Percentiles rank a stretch among this genome's conserved stretches.
Evolutionary conservation across 257 asterid species (phyloP).

Genomic region (Solanum paucissectum): DNA sequence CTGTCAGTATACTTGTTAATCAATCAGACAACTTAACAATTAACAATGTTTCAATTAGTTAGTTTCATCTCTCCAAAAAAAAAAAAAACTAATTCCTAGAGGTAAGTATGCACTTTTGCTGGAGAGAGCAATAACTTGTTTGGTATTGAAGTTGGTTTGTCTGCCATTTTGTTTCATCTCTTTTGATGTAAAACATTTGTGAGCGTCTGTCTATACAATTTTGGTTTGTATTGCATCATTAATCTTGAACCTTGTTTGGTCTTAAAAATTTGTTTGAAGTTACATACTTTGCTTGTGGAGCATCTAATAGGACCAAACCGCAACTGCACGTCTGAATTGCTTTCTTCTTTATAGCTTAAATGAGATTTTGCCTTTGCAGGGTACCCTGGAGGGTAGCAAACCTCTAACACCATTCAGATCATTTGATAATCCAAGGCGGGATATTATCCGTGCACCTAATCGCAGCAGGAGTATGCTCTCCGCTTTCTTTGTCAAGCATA

Average conservation of each 20-base stretch:
- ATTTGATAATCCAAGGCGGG: conserved; percentile 26
- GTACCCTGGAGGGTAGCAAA: conserved; percentile 36
- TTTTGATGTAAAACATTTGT: not conserved
- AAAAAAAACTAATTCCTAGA: not conserved
- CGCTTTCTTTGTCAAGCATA: conserved; percentile 59
- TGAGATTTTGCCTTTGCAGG: conserved; percentile 26
- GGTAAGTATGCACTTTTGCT: not conserved
- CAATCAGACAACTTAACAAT: not conserved
- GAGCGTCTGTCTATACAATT: not conserved
- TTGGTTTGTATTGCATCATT: not conserved
- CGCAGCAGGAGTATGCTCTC: conserved; percentile 70
- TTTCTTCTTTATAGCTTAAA: not conserved
- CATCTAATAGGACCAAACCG: not conserved
- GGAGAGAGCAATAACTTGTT: not conserved
- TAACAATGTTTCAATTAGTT: not conserved
- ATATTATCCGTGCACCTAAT: conserved; percentile 28
- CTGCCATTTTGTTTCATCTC: not conserved
- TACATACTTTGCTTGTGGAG: not conserved
- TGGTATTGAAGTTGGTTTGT: not conserved
- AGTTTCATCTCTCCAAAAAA: not conserved
- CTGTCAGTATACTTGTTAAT: not conserved
- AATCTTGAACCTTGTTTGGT: not conserved
- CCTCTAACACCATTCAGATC: conserved; percentile 44
- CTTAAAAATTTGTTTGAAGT: not conserved
- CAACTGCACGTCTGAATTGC: not conserved